Base-by-base conservation (phyloP, 176 grass and related monocot species). In the Aegilops speltoides region DNA sequence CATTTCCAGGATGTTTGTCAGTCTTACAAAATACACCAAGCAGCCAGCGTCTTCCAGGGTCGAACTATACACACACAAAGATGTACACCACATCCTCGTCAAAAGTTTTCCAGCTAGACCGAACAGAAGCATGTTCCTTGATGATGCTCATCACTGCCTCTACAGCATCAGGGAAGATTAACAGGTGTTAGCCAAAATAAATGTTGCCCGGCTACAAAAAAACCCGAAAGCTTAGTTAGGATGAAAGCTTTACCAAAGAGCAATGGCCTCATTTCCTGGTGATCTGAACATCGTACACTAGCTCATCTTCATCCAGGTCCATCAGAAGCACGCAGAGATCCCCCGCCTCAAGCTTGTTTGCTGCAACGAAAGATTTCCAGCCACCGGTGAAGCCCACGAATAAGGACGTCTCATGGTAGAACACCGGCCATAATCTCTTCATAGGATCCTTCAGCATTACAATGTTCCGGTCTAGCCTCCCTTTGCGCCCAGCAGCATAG, bases 371-470 rank as follows among this genome's bases (percentile, higher is more conserved):
- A 68, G 78, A n/a, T 46, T 82, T 84, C 92, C 92, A 94, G 29
- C 92, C 92, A 0, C 36, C 19, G 0, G 77, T 79, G 31, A 94
- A 94, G 4, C 92, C 92, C 66, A 73, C 61, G 59, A 94, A 89
- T 19, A 41, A 0, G 0, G 57, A 14, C 12, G 46, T 82, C 25
- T 94, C 87, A 13, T 84, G 71, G 84, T 94, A 91, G 2, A 89
- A 33, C 9, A 94, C 56, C 0, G 92, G 92, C 92, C 92, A 94
- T 52, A 84, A 7, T 54, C 92, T 82, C 64, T 82, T 84, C 64
- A 72, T 69, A 4, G 89, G 87, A 82, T 94, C 92, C 45, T 74
- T 88, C 24, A 94, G 84, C 73, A 94, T 46, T 82, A 91, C 14
- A 6, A 82, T 17, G 26, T 19, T 75, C 37, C 14, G 68, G 5